These are phyloP conservation scores for Spathaspora passalidarum DNA, from an alignment of 805 yeast genomes.

Conservation along the genomic window DNA sequence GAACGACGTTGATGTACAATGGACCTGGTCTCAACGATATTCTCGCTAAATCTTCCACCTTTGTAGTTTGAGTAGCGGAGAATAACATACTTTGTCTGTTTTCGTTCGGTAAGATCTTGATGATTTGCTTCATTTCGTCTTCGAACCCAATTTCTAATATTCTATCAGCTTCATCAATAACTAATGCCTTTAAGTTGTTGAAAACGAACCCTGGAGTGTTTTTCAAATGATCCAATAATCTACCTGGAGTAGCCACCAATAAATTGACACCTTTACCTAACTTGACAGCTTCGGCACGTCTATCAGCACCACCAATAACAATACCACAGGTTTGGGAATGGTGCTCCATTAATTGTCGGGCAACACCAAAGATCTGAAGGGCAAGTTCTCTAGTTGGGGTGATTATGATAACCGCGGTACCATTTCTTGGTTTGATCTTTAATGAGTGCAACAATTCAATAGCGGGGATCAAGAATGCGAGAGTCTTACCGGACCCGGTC, in stretches of 20 bases:
- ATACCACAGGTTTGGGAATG: constrained; percentile 95
- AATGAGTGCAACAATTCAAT: constrained; percentile 86
- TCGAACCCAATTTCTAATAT: constrained; percentile 97
- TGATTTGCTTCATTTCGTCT: constrained; percentile 97
- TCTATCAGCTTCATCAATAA: constrained; percentile 98
- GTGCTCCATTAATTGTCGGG: constrained; percentile 84
- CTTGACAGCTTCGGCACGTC: constrained; percentile 97
- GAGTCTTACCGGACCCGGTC: constrained; percentile 97
- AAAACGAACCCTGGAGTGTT: constrained; percentile 92
- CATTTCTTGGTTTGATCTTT: constrained; percentile 95
- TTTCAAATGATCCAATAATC: constrained; percentile 93
- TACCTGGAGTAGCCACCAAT: constrained; percentile 95
- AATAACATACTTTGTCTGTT: constrained; percentile 95
- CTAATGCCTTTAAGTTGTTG: constrained; percentile 88
- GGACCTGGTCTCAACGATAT: constrained; percentile 95
- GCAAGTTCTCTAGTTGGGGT: constrained; percentile 98
- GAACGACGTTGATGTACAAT: constrained; percentile 86
- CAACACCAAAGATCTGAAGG: constrained; percentile 95
- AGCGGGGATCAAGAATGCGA: constrained; percentile 95
- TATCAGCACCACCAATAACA: constrained; percentile 97
- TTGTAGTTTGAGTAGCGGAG: constrained; percentile 99
- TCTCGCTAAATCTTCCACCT: constrained; percentile 97
- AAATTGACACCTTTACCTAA: constrained; percentile 90
- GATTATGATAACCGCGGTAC: constrained; percentile 94
- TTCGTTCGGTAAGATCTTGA: constrained; percentile 86